phyloP scores from a whole-genome alignment of 805 yeast species.

The Hyphopichia homilentoma region DNA sequence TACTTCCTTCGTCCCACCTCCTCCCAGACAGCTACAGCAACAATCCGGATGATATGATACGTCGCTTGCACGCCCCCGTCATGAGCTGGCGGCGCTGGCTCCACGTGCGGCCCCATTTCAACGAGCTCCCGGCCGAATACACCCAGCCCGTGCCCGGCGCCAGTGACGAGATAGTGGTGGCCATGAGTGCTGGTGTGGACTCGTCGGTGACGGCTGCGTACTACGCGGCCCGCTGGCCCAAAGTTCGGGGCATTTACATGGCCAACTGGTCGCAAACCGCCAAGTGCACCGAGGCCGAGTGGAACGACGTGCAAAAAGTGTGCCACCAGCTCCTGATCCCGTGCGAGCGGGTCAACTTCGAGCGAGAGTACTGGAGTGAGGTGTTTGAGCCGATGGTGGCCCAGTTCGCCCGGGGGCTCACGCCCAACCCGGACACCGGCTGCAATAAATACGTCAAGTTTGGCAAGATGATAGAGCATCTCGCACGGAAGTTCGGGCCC shows the following conservation, averaged over 20 bases:
- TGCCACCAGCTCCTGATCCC: constrained; percentile 61
- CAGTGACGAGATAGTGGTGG: constrained; percentile 67
- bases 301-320: constrained; percentile 76
- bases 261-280: constrained; percentile 78
- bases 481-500: constrained; percentile 35
- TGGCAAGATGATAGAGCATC: constrained; percentile 65
- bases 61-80: too few species aligned
- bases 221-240: constrained; percentile 48
- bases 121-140: constrained; percentile 10
- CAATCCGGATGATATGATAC: too few species aligned
- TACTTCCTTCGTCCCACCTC: too few species aligned
- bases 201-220: constrained; percentile 84
- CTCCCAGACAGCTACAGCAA: too few species aligned
- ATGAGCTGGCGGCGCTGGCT: too few species aligned
- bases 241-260: constrained; percentile 86
- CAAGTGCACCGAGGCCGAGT: constrained; percentile 79
- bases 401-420: constrained; percentile 63
- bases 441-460: constrained; percentile 87
- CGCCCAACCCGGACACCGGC: constrained; percentile 93
- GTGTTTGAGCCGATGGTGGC: constrained; percentile 92
- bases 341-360: constrained; percentile 76
- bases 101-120: constrained; percentile 1
- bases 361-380: constrained; percentile 86
- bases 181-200: constrained; percentile 97
- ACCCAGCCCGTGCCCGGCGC: constrained; percentile 43